phyloP scores from a whole-genome alignment of 495 filamentous ascomycete genomes.

The Parathielavia hyrcaniae region DNA sequence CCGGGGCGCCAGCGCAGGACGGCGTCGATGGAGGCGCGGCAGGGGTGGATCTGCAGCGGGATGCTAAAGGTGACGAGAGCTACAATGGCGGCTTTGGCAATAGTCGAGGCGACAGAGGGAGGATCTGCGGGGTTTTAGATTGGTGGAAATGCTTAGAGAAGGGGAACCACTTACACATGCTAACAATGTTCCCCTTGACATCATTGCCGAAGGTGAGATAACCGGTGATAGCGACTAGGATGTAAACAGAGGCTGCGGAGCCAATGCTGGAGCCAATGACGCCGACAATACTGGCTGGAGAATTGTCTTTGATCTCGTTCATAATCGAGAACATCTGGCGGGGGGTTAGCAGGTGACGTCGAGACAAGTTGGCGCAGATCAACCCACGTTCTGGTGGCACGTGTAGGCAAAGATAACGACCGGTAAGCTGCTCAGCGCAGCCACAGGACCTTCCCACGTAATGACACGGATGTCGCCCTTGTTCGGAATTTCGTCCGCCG shows the following conservation, averaged over 20 bases:
- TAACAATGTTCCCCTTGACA: slow-evolving; percentile 84
- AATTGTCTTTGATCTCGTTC: slow-evolving; percentile 86
- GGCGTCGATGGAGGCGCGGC: slow-evolving; percentile 85
- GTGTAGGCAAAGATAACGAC: slow-evolving; percentile 98
- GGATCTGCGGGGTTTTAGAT: slow-evolving; percentile 44
- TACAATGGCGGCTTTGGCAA: slow-evolving; percentile 91
- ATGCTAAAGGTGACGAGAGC: slow-evolving; percentile 96
- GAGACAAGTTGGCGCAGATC: not conserved
- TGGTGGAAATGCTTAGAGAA: not conserved
- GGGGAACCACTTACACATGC: slow-evolving; percentile 60
- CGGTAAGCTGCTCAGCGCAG: slow-evolving; percentile 77
- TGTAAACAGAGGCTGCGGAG: slow-evolving; percentile 69
- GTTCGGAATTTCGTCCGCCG: slow-evolving; percentile 67
- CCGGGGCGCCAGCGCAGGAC: slow-evolving; percentile 86
- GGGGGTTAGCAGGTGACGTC: slow-evolving; percentile 6
- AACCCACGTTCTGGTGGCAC: slow-evolving; percentile 88
- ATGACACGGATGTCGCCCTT: slow-evolving; percentile 67
- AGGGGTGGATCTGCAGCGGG: slow-evolving; percentile 91
- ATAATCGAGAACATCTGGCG: slow-evolving; percentile 94
- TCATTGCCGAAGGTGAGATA: slow-evolving; percentile 90
- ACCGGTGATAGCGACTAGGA: slow-evolving; percentile 88
- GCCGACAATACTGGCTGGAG: slow-evolving; percentile 64
- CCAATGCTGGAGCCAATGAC: slow-evolving; percentile 83
- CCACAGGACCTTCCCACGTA: slow-evolving; percentile 69
- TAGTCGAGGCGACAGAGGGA: slow-evolving; percentile 74